A percentile compares a stretch with the other conserved stretches of the same genome.
phyloP scores from a whole-genome alignment of 192 early-diverging fungal species.

The Coemansia reversa region DNA sequence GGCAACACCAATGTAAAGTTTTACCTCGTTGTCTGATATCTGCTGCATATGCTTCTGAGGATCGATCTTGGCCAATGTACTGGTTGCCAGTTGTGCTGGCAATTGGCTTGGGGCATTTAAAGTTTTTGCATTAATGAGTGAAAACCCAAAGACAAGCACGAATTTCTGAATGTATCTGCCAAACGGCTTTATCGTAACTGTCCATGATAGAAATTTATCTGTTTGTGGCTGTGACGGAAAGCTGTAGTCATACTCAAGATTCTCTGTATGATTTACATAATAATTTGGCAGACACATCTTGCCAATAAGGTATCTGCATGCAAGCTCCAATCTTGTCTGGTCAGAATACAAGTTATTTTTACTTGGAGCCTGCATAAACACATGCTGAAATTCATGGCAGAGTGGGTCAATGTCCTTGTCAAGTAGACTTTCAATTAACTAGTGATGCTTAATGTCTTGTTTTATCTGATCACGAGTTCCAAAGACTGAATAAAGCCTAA shows the following conservation, averaged over 20 bases:
- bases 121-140: no score
- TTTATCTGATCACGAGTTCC: background rate
- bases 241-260: background rate
- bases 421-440: background rate
- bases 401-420: background rate
- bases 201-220: background rate
- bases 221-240: background rate
- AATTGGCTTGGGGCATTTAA: no score
- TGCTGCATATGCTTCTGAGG: no score
- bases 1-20: no score
- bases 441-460: background rate
- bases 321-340: background rate
- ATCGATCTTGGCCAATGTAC: no score
- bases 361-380: background rate
- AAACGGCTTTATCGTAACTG: background rate
- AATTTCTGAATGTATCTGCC: background rate
- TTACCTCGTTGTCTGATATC: no score
- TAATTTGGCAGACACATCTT: background rate
- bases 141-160: constrained; percentile 1
- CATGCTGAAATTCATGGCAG: background rate
- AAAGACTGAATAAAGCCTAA: background rate
- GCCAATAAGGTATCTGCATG: background rate
- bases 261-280: background rate
- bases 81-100: no score
- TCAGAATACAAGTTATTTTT: background rate